These are phyloP conservation scores for Tetrahymena borealis DNA, from an alignment of 73 alveolate species.

Conservation along the genomic window DNA sequence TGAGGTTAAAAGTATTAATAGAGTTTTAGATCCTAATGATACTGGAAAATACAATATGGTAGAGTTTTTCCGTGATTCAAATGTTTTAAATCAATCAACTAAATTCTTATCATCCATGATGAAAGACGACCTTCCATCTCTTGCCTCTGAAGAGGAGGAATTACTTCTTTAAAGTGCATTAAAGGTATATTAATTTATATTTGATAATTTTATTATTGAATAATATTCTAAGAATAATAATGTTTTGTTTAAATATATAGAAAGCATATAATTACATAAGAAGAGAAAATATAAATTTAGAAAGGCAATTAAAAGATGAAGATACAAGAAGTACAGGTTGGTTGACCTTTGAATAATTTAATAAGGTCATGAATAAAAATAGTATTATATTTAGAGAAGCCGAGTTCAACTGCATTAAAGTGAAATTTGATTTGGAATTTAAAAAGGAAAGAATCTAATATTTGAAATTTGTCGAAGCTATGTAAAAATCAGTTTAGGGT, in stretches of 20 bases:
- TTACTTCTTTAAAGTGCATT: not conserved
- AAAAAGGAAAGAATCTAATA: not conserved
- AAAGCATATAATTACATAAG: not conserved
- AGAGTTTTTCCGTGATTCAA: not conserved
- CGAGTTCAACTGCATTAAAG: not conserved
- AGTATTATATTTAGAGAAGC: not conserved
- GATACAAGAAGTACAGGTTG: not conserved
- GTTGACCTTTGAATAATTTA: not conserved
- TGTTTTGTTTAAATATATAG: not conserved
- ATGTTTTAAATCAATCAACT: not conserved
- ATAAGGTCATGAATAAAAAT: not conserved
- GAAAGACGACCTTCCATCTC: not conserved
- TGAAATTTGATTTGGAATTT: not conserved
- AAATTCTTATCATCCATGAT: not conserved
- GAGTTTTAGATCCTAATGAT: not conserved
- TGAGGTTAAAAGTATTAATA: not conserved
- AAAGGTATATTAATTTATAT: too few species aligned
- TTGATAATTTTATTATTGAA: too few species aligned
- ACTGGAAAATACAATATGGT: not conserved
- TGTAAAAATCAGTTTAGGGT: not conserved
- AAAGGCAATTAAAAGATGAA: not conserved
- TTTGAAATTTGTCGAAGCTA: not conserved
- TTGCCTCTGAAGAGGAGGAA: not conserved
- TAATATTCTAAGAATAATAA: too few species aligned
- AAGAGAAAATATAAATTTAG: not conserved